A percentile compares a stretch with the other conserved stretches of the same genome.
Conservation (phyloP, 192 early-diverging fungal species). For the Coemansia sp. region DNA sequence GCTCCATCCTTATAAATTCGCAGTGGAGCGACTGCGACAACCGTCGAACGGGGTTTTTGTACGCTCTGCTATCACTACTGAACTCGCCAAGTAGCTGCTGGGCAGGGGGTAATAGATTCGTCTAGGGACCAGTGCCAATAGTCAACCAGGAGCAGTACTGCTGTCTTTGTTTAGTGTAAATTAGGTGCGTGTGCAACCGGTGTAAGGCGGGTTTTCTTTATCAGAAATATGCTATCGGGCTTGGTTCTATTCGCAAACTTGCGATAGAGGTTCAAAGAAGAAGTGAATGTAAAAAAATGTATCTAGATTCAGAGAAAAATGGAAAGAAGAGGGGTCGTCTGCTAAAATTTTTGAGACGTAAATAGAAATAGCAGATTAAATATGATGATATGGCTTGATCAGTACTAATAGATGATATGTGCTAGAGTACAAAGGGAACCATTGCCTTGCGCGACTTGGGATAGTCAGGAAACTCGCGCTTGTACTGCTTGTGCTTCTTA, state of each 20-base stretch:
- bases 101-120: background rate
- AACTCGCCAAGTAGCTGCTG: background rate
- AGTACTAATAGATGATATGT: no score
- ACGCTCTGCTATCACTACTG: background rate
- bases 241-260: background rate
- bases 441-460: slow-evolving; percentile 81
- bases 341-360: slow-evolving; percentile 10
- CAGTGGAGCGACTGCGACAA: slow-evolving; percentile 1
- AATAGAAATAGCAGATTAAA: background rate
- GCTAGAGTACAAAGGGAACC: slow-evolving; percentile 60
- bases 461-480: slow-evolving; percentile 88
- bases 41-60: background rate
- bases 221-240: background rate
- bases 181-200: background rate
- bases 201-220: background rate
- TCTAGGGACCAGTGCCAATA: background rate
- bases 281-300: background rate
- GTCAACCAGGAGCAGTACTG: background rate
- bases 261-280: background rate
- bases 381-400: background rate
- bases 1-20: slow-evolving; percentile 55
- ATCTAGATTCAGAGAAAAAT: background rate
- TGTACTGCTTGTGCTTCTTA: slow-evolving; percentile 93
- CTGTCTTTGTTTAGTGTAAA: background rate
- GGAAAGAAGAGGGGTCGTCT: background rate